Evolutionary conservation across 331 rosid species (phyloP), one percentile per base, ranked within the genome.

Genomic region (Rhamnella rubrinervis): DNA sequence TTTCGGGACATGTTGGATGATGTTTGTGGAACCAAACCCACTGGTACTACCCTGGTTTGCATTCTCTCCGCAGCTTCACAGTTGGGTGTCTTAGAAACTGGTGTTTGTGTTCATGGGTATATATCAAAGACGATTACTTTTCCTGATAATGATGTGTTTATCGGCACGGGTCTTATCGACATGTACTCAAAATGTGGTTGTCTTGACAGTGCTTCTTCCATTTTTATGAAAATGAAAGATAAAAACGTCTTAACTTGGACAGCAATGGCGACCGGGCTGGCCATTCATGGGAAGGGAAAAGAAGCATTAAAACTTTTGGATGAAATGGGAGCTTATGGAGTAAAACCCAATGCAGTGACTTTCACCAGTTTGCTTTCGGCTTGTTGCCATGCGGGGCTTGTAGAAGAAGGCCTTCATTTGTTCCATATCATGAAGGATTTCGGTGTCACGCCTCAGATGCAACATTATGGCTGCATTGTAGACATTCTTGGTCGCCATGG

Each of bases 171-270:
- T 56, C 86, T 92, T 46, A 87, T 92, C 55, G 95, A 89, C 77
- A 89, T 92, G 96, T 92, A 92, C 78, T 73, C 91, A 10, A 92
- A 92, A 86, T 89, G 96, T 56, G 98, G 96, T 12, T 83, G 87
- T 58, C 78, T 88, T 20, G 75, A 82, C 35, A 75, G 83, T 71
- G 92, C 98, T 61, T 62, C 81, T 19, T 81, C 72, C 9, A 37
- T 83, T 51, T 92, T 92, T 70, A 68, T 63, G 73, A 75, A 59
- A 52, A 90, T 88, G 92, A 73, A 68, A 14, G 59, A 67, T 77
- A 90, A 75, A 78, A 90, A 86, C 67, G 75, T 92, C 18, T 82
- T 90, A 80, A 88, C 93, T 58, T 92, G 93, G 96, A 90, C 92
- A 8, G 87, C 91, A 7, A 82, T 88, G 92, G 75, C 85, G 1